Evolutionary conservation across 495 filamentous ascomycete species (phyloP).

Genomic region (Trichoderma virens): DNA sequence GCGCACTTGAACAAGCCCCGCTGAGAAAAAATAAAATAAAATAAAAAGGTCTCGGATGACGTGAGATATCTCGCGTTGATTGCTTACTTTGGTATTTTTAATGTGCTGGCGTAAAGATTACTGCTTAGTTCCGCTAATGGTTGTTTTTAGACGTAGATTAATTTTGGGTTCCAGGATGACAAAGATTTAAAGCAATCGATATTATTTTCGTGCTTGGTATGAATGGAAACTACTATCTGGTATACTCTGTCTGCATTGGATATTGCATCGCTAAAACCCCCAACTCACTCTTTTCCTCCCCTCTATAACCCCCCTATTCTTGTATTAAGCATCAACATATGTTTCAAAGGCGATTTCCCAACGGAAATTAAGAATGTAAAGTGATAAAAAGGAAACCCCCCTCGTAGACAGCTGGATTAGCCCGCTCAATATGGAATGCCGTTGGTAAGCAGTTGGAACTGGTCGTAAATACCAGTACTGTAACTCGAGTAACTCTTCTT

Average conservation of each 20-base stretch:
- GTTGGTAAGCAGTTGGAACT: conserved; percentile 95
- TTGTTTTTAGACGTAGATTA: neutral
- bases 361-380: too few relatives aligned
- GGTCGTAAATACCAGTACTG: conserved; percentile 88
- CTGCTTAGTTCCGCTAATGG: neutral
- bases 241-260: neutral
- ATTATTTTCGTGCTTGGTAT: neutral
- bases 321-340: neutral
- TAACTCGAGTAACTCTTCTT: conserved; percentile 83
- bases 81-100: neutral
- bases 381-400: too few relatives aligned
- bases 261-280: neutral
- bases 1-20: neutral
- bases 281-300: neutral
- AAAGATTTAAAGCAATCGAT: neutral
- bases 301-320: neutral
- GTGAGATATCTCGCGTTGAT: neutral
- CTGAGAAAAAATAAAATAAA: neutral
- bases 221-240: neutral
- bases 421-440: conserved; percentile 73
- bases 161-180: neutral
- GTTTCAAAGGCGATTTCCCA: neutral
- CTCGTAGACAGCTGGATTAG: neutral
- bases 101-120: neutral
- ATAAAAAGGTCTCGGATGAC: neutral